These are phyloP conservation scores for Pythium brassicae DNA, from an alignment of 352 stramenopile species.

Conservation along the genomic window DNA sequence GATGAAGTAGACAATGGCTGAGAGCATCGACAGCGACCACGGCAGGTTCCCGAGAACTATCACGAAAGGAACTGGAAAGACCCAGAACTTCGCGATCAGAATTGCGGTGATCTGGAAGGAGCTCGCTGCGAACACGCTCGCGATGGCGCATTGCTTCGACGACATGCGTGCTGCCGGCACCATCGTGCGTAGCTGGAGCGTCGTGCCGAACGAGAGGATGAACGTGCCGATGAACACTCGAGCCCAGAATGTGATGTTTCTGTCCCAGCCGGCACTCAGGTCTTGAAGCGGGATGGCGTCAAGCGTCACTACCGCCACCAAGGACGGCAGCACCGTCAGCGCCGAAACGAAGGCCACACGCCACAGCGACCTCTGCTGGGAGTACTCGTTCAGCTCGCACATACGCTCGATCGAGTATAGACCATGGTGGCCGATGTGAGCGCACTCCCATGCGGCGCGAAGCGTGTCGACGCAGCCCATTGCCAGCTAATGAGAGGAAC, in stretches of 20 bases:
- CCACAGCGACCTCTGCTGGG: conserved; percentile 2
- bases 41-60: conserved; percentile 2
- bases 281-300: conserved; percentile 12
- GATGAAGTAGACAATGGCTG: background rate
- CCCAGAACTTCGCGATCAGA: conserved; percentile 4
- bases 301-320: conserved; percentile 7
- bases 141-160: background rate
- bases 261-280: conserved; percentile 1
- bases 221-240: background rate
- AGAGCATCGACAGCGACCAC: conserved; percentile 3
- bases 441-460: too few relatives aligned
- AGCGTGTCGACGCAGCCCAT: too few relatives aligned
- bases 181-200: background rate
- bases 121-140: background rate
- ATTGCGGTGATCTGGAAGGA: background rate
- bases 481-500: too few relatives aligned
- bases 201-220: conserved; percentile 1
- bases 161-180: background rate
- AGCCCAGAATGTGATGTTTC: conserved; percentile 4
- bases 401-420: conserved; percentile 25
- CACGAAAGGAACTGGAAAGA: conserved; percentile 8
- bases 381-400: conserved; percentile 16
- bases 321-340: conserved; percentile 4
- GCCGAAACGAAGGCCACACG: conserved; percentile 6
- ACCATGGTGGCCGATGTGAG: background rate